Percentiles rank a stretch among this genome's conserved stretches.
Conservation (phyloP, 306 rosid genomes). For the Trifolium pratense region DNA sequence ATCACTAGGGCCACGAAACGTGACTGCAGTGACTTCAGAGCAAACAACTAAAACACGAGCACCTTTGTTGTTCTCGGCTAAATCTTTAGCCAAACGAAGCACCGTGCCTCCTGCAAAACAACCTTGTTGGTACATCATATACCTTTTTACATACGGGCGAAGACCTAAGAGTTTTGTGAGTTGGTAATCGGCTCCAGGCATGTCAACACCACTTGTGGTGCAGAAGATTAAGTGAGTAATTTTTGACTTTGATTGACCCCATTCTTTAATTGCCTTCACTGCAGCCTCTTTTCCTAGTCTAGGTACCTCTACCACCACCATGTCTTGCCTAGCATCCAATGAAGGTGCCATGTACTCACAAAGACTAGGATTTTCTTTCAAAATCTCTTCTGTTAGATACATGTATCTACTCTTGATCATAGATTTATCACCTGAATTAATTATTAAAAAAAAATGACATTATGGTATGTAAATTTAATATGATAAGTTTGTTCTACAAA, state of each 20-base stretch:
- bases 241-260: slow-evolving; percentile 67
- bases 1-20: slow-evolving; percentile 43
- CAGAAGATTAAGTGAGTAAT: slow-evolving; percentile 72
- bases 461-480: not conserved
- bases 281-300: slow-evolving; percentile 79
- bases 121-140: slow-evolving; percentile 74
- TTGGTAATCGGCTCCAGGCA: slow-evolving; percentile 77
- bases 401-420: slow-evolving; percentile 47
- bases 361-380: slow-evolving; percentile 45
- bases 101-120: slow-evolving; percentile 48
- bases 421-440: slow-evolving; percentile 51
- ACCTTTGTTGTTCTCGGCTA: slow-evolving; percentile 45
- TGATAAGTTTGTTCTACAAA: not conserved
- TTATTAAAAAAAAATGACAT: not conserved
- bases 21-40: slow-evolving; percentile 43
- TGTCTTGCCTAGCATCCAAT: slow-evolving; percentile 74
- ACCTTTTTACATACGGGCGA: slow-evolving; percentile 68
- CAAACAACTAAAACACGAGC: slow-evolving; percentile 47
- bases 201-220: slow-evolving; percentile 82
- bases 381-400: slow-evolving; percentile 35
- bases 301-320: slow-evolving; percentile 73
- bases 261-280: slow-evolving; percentile 51
- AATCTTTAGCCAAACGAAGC: slow-evolving; percentile 48
- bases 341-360: slow-evolving; percentile 74
- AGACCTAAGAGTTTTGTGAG: slow-evolving; percentile 77